Conservation (phyloP, 129 eudicot genomes). For the Flaveria linearis region DNA sequence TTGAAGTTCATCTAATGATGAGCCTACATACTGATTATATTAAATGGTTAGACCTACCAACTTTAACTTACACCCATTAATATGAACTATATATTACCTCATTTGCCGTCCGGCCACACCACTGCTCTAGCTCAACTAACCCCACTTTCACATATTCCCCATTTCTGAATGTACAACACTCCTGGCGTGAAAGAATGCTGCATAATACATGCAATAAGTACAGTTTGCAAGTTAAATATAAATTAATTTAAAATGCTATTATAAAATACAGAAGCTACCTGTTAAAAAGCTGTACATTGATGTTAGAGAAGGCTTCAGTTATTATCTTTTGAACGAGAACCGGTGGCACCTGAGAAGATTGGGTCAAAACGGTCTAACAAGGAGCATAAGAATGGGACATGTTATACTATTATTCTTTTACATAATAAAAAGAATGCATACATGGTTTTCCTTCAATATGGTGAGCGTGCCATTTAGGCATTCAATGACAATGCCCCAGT, state of each 20-base stretch:
- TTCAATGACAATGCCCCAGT: constrained; percentile 60
- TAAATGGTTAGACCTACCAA: constrained; percentile 5
- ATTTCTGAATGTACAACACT: constrained; percentile 63
- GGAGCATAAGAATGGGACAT: constrained; percentile 13
- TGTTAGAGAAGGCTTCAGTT: constrained; percentile 62
- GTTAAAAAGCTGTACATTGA: constrained; percentile 75
- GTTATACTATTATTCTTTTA: background rate
- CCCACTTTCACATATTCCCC: constrained; percentile 68
- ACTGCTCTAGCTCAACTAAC: constrained; percentile 52
- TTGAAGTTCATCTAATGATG: constrained; percentile 64
- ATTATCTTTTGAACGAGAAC: constrained; percentile 64
- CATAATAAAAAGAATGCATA: constrained; percentile 35
- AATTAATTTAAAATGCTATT: background rate
- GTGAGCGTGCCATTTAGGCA: constrained; percentile 53
- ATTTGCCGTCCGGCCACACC: constrained; percentile 52
- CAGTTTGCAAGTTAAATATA: background rate
- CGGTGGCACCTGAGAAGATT: constrained; percentile 65
- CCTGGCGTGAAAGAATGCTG: constrained; percentile 56
- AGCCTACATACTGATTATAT: constrained; percentile 56
- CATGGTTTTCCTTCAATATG: constrained; percentile 56
- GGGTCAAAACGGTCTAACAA: background rate
- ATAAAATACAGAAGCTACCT: constrained; percentile 43
- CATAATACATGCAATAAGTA: constrained; percentile 8
- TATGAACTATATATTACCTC: constrained; percentile 38
- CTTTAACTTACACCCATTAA: background rate